A percentile compares a stretch with the other conserved stretches of the same genome.
These are phyloP conservation scores for Luffa aegyptiaca DNA, from an alignment of 306 rosid species.

Conservation along the genomic window DNA sequence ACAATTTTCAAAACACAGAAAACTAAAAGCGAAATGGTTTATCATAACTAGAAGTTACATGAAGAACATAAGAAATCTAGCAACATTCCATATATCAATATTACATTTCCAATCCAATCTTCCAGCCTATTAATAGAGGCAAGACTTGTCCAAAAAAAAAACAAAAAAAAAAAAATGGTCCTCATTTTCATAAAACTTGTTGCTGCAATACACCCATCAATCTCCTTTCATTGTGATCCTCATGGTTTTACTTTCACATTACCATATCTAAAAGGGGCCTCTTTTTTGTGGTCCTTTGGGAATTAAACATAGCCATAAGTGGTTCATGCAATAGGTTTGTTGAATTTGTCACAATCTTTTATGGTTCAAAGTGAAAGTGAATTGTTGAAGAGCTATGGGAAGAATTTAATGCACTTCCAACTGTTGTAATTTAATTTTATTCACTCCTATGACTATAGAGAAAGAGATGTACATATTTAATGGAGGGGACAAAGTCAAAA, in stretches of 20 bases:
- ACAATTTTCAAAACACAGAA: too few relatives aligned
- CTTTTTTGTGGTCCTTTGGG: conserved; percentile 2
- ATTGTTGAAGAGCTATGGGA: background rate
- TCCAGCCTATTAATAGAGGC: background rate
- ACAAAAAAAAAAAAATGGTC: background rate
- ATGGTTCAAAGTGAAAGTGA: background rate
- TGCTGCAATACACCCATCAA: background rate
- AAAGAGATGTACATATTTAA: background rate
- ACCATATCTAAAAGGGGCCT: background rate
- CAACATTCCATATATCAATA: background rate
- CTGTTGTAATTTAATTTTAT: background rate
- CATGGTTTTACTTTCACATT: background rate
- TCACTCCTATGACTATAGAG: background rate
- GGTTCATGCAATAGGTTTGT: background rate
- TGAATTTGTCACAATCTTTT: background rate
- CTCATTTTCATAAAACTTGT: background rate
- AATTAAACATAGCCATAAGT: background rate
- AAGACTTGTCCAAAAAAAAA: background rate
- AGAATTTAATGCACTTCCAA: background rate
- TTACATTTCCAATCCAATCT: background rate
- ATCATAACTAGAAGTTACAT: background rate
- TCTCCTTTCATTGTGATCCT: background rate
- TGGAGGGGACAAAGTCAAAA: conserved; percentile 10
- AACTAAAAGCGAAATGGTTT: too few relatives aligned
- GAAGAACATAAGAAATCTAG: background rate